Base-by-base conservation (phyloP, 2,329 filamentous ascomycete species). In the Stemphylium beticola region DNA sequence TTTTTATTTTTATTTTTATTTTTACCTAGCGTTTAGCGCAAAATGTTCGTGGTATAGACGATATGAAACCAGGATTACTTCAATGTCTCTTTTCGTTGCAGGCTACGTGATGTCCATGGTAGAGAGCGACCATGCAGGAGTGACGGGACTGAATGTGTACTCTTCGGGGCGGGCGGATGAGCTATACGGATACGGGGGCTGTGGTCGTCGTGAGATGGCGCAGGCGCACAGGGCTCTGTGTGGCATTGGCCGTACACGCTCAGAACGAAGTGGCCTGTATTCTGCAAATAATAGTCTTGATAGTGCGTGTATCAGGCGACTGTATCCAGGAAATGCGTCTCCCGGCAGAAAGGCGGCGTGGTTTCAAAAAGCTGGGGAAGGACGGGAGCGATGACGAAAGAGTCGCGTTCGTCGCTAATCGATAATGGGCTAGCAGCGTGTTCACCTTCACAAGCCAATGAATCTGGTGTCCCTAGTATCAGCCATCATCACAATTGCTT, bases 391-490 rank as follows among this genome's bases (percentile, higher is more conserved):
- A 60, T 61, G 60, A 65, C 54, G 62, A 47, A 61, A 65, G 49
- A 47, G 34, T 53, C 42, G 55, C 55, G 56, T 51, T 54, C 31
- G 22, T 40, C 58, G 53, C 65, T 61, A 66, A 34, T 42, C 43
- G 33, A 34, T 18, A 41, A 54, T 49, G 55, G 62, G 60, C 49
- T 58, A 52, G 52, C 52, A 36, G 52, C 55, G 31, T 43, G 24
- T 47, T 48, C 45, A 65, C 60, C 53, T 64, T 68, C 67, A 67
- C 67, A 64, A 69, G 66, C 65, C 58, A 60, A 58, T 51, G 37
- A 24, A 10, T 52, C 45, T 41, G 46, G 47, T 44, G 51, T 17
- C 36, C 18, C n/a, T 38, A 31, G 22, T 49, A 40, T 48, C 58
- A 51, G 42, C 38, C 33, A 51, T 45, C 53, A 52, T 58, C 53